Evolutionary conservation across 2,329 filamentous ascomycete species (phyloP).

Genomic region (Pseudocercospora eumusae): DNA sequence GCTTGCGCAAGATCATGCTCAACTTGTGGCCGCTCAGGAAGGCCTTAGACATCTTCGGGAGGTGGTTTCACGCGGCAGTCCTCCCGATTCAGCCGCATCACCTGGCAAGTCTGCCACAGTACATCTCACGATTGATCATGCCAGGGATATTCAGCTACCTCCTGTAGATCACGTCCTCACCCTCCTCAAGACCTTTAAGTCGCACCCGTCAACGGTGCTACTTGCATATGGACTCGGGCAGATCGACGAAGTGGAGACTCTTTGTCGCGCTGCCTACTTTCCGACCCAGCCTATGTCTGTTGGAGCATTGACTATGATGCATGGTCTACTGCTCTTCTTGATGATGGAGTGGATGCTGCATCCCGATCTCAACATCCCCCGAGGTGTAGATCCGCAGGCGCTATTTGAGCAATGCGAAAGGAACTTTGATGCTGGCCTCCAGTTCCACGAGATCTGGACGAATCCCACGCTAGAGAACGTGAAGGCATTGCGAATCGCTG

Average conservation of each 20-base stretch:
- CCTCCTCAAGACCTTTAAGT: conserved; percentile 16
- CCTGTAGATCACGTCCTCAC: conserved; percentile 17
- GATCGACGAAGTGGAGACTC: conserved; percentile 12
- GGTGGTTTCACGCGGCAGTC: conserved; percentile 8
- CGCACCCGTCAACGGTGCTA: conserved; percentile 8
- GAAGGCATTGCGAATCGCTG: conserved; percentile 15
- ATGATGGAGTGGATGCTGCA: conserved; percentile 16
- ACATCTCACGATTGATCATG: not conserved
- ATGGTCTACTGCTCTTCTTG: conserved; percentile 15
- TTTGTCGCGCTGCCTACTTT: conserved; percentile 19
- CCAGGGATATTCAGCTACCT: conserved; percentile 12
- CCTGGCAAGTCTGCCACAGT: not conserved
- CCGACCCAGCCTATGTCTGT: conserved; percentile 16
- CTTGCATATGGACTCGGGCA: conserved; percentile 16
- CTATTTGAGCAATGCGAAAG: conserved; percentile 11
- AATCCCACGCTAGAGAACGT: conserved; percentile 18
- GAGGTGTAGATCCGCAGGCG: conserved; percentile 5
- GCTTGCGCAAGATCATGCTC: conserved; percentile 17
- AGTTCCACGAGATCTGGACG: conserved; percentile 15
- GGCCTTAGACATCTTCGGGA: conserved; percentile 16
- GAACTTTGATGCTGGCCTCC: conserved; percentile 18
- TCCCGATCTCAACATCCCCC: conserved; percentile 9
- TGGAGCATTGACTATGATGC: conserved; percentile 18
- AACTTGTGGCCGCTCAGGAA: conserved; percentile 17
- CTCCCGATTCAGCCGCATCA: conserved; percentile 5